Evolutionary conservation across 768 basidiomycete genomes (phyloP), one percentile per base, ranked within the genome.

Genomic region (Russula sp.): DNA sequence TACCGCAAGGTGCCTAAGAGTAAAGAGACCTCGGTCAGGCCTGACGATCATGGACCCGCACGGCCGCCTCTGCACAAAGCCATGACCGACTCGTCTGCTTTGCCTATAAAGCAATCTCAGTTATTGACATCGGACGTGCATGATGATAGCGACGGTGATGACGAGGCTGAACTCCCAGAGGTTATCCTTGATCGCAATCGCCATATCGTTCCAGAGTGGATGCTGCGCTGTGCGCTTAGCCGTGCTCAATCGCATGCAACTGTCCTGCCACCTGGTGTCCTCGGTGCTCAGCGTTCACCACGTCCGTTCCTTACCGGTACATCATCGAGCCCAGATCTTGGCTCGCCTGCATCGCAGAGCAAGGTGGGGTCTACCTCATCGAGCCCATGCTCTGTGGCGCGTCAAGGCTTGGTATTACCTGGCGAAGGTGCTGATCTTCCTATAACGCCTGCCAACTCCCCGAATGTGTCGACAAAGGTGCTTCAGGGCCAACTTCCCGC

Each of bases 171-270:
- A 74, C 80, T 98, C 70, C 97, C 97, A 1, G 96, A 98, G 74
- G 97, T 99, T 14, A 85, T 85, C 7, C 80, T 99, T 53, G 94
- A 95, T 69, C 86, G 85, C 66, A 90, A 99, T 73, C 82, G 89
- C n/a, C 97, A 99, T 74, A 97, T 99, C 63, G 86, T 99, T 53
- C 96, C 97, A 4, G 85, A 94, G 66, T 97, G 94, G 90, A 78
- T 98, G 76, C 79, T 97, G 50, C 79, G 80, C 37, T 79, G 58
- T 75, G 78, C 70, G 78, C 73, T 72, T 1, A 66, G 69, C 40
- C 71, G 74, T 32, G 82, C 84, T 3, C 75, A 80, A 53, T 82
- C 83, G 18, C 81, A 77, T 57, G 69, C 77, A 2, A 68, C 66
- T 53, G 75, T 77, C 2, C 66, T 62, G 64, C 72, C 58, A 68